phyloP scores from a whole-genome alignment of 768 basidiomycete genomes.

The Imleria badia region DNA sequence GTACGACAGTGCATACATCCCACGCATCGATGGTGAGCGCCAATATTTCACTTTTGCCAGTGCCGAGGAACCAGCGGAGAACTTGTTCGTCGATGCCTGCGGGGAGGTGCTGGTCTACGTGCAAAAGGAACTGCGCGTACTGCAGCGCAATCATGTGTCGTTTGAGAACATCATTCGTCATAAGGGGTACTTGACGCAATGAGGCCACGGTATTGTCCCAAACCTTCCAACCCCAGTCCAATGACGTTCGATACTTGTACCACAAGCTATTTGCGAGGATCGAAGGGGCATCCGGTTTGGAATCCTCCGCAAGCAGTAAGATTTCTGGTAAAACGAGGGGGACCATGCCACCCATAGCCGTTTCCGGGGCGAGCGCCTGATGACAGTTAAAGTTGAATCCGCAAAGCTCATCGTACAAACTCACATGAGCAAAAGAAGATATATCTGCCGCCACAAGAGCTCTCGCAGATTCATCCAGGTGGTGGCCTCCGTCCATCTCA shows the following conservation, averaged over 20 bases:
- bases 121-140: constrained; percentile 69
- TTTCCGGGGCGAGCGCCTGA: constrained; percentile 44
- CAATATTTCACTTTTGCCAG: constrained; percentile 62
- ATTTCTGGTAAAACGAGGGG: constrained; percentile 58
- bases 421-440: constrained; percentile 59
- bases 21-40: constrained; percentile 62
- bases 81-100: constrained; percentile 70
- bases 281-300: constrained; percentile 59
- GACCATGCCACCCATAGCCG: constrained; percentile 32
- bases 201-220: constrained; percentile 83
- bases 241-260: constrained; percentile 76
- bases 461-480: constrained; percentile 54
- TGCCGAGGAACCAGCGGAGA: constrained; percentile 68
- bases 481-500: constrained; percentile 60
- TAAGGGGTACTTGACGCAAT: constrained; percentile 63
- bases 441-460: constrained; percentile 63
- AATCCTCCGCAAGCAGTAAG: constrained; percentile 59
- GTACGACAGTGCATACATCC: constrained; percentile 61
- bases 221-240: constrained; percentile 77
- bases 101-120: constrained; percentile 77
- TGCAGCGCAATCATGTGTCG: constrained; percentile 56
- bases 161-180: constrained; percentile 47
- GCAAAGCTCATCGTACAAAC: constrained; percentile 12
- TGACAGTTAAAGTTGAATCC: neutral
- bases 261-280: constrained; percentile 75